phyloP scores from a whole-genome alignment of 345 rosid genomes.

The Abelmoschus esculentus region DNA sequence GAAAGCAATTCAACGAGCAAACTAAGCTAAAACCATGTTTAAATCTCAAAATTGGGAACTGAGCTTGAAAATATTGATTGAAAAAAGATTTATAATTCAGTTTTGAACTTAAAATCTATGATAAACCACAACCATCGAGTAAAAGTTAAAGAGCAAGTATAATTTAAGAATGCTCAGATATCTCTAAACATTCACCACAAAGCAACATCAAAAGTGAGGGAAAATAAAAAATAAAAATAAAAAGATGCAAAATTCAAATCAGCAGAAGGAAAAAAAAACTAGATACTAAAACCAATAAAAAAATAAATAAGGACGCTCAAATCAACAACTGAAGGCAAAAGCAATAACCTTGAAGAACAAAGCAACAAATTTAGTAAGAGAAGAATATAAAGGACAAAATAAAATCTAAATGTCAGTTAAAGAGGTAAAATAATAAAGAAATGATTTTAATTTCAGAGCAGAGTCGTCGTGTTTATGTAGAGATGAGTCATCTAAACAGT shows the following conservation, averaged over 20 bases:
- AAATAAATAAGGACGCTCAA: not conserved
- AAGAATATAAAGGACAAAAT: no score
- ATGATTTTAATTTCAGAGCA: conserved; percentile 8
- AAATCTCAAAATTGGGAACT: not conserved
- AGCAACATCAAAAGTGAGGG: not conserved
- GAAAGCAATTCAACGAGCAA: not conserved
- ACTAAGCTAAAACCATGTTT: not conserved
- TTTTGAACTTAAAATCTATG: not conserved
- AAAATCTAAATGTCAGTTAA: not conserved
- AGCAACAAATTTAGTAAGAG: not conserved
- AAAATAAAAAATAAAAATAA: not conserved
- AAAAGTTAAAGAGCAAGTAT: not conserved
- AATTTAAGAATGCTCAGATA: conserved; percentile 6
- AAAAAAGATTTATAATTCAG: not conserved
- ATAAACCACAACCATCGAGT: not conserved
- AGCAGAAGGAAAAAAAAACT: not conserved
- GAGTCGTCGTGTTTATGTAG: not conserved
- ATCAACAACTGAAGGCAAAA: conserved; percentile 3
- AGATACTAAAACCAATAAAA: conserved; percentile 5
- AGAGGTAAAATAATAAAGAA: not conserved
- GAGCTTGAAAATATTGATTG: not conserved
- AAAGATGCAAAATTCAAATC: not conserved
- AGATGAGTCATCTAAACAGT: not conserved
- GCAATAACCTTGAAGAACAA: not conserved
- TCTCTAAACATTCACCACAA: not conserved